Conservation (phyloP, 1,284 basidiomycete genomes). For the Ustilago shanxiensis region DNA sequence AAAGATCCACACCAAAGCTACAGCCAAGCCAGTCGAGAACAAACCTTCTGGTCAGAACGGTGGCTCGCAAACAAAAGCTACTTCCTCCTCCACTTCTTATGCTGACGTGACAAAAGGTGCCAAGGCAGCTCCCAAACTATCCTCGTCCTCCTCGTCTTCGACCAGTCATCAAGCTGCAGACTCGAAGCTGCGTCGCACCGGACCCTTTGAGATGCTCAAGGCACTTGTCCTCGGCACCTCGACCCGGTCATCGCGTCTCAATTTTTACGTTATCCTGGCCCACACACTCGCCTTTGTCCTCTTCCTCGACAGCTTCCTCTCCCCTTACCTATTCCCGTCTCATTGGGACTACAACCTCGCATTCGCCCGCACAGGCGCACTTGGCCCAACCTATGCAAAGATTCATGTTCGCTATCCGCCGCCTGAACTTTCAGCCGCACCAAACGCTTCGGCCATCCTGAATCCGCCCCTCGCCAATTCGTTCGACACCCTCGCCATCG, state of each 20-base stretch:
- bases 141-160: not conserved
- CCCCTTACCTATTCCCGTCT: constrained; percentile 68
- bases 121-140: constrained; percentile 11
- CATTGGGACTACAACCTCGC: constrained; percentile 64
- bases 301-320: constrained; percentile 64
- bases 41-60: constrained; percentile 30
- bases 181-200: constrained; percentile 20
- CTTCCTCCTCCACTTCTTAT: constrained; percentile 26
- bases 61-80: constrained; percentile 8
- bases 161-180: not conserved
- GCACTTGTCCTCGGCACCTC: constrained; percentile 56
- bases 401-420: constrained; percentile 66
- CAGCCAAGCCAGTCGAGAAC: constrained; percentile 37
- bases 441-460: constrained; percentile 19
- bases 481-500: constrained; percentile 55
- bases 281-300: constrained; percentile 62
- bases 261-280: constrained; percentile 48
- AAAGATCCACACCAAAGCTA: constrained; percentile 39
- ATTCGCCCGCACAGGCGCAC: constrained; percentile 64
- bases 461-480: constrained; percentile 19
- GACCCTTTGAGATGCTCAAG: constrained; percentile 37
- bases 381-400: constrained; percentile 60
- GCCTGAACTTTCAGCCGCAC: constrained; percentile 49
- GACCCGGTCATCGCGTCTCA: constrained; percentile 51
- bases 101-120: constrained; percentile 39